phyloP scores from a whole-genome alignment of 164 flowering plant genomes.

The Aristolochia californica region DNA sequence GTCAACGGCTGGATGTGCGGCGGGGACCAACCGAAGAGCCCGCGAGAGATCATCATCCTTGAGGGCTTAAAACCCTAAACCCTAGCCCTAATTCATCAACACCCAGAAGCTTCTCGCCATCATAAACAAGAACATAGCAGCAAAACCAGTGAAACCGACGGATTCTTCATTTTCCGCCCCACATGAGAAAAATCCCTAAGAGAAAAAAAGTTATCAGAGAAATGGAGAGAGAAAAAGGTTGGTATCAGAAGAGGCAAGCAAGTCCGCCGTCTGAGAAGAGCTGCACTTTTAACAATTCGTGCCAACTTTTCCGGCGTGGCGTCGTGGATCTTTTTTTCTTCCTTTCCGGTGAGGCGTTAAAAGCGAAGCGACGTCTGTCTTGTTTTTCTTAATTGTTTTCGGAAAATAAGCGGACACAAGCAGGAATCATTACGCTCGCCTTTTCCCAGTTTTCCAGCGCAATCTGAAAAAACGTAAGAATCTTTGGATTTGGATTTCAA shows the following conservation, averaged over 20 bases:
- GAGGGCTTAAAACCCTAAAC: conserved; percentile 1
- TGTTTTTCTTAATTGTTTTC: background rate
- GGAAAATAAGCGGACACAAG: too few relatives aligned
- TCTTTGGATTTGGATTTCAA: too few relatives aligned
- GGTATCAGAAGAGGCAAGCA: background rate
- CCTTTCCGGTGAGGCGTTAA: too few relatives aligned
- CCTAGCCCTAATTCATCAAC: background rate
- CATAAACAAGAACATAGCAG: background rate
- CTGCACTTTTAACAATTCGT: background rate
- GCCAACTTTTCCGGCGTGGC: background rate
- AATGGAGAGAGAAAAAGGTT: background rate
- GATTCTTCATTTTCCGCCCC: background rate
- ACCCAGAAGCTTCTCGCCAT: background rate
- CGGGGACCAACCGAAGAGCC: conserved; percentile 98
- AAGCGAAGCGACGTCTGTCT: background rate
- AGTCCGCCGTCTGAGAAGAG: too few relatives aligned
- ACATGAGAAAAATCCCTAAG: background rate
- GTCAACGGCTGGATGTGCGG: conserved; percentile 97
- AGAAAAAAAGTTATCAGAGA: background rate
- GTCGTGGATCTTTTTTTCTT: too few relatives aligned
- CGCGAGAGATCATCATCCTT: conserved; percentile 88
- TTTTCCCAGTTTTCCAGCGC: too few relatives aligned
- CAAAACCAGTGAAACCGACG: background rate
- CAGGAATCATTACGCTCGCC: too few relatives aligned
- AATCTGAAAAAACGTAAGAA: too few relatives aligned